These are phyloP conservation scores for Myriangium duriaei DNA, from an alignment of 2,329 filamentous ascomycete genomes.

Conservation along the genomic window DNA sequence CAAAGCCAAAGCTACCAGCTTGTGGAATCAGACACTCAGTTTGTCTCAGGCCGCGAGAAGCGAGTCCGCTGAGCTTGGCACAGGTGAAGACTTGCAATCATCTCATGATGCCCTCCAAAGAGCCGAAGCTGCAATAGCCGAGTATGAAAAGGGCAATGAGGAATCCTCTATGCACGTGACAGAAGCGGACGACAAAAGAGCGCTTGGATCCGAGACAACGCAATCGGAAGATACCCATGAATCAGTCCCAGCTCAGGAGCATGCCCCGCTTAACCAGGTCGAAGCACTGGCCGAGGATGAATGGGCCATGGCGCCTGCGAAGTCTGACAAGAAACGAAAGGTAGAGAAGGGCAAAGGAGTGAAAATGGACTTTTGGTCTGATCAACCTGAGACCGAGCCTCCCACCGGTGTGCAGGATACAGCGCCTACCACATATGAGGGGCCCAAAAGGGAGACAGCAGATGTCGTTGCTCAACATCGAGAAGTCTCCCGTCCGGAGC, in stretches of 20 bases:
- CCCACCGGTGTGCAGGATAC: neutral
- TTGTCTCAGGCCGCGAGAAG: neutral
- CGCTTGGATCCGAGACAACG: no score
- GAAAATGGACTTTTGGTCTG: neutral
- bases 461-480: neutral
- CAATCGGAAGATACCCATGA: no score
- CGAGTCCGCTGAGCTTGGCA: no score
- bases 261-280: no score
- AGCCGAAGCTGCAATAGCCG: neutral
- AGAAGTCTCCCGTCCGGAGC: neutral
- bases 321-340: slow-evolving; percentile 9
- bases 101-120: neutral
- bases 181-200: no score
- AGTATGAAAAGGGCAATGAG: neutral
- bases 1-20: neutral
- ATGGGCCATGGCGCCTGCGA: slow-evolving; percentile 4
- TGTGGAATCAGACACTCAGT: neutral
- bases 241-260: no score
- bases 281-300: no score
- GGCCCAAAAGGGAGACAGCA: neutral
- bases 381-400: neutral
- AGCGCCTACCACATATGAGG: neutral
- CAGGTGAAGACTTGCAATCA: neutral
- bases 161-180: no score
- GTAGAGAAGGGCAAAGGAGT: slow-evolving; percentile 18